phyloP scores from a whole-genome alignment of 2,329 filamentous ascomycete species.

The Paecilomyces fulvus region DNA sequence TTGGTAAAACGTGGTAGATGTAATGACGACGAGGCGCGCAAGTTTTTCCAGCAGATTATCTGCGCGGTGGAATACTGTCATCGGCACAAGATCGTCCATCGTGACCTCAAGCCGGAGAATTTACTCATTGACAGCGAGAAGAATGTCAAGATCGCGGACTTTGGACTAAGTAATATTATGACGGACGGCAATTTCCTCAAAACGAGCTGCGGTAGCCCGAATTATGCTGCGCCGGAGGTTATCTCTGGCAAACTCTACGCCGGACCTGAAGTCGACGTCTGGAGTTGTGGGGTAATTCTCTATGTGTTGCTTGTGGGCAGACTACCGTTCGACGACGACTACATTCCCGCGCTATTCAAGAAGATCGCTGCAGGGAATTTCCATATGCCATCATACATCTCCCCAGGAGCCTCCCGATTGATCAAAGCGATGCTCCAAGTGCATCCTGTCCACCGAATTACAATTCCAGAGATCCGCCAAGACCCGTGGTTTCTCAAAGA shows the following conservation, averaged over 20 bases:
- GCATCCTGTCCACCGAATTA: slow-evolving; percentile 88
- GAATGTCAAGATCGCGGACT: slow-evolving; percentile 99
- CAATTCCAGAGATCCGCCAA: slow-evolving; percentile 83
- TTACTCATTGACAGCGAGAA: slow-evolving; percentile 87
- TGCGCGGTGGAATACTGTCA: slow-evolving; percentile 99
- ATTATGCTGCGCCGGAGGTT: slow-evolving; percentile 95
- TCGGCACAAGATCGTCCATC: slow-evolving; percentile 96
- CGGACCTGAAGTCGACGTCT: slow-evolving; percentile 95
- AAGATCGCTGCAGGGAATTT: slow-evolving; percentile 96
- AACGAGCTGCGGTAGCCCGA: slow-evolving; percentile 95
- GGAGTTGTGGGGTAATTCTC: slow-evolving; percentile 56
- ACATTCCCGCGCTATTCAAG: slow-evolving; percentile 93
- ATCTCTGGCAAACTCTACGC: slow-evolving; percentile 97
- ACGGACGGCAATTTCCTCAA: slow-evolving; percentile 98
- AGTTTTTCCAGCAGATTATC: slow-evolving; percentile 98
- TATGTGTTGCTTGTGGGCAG: slow-evolving; percentile 58
- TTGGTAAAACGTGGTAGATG: slow-evolving; percentile 91
- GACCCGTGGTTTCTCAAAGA: slow-evolving; percentile 92
- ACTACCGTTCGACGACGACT: slow-evolving; percentile 94
- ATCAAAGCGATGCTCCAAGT: slow-evolving; percentile 94
- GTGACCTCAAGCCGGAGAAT: slow-evolving; percentile 96
- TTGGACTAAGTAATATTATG: slow-evolving; percentile 99
- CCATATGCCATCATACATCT: slow-evolving; percentile 84
- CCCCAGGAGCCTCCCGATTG: slow-evolving; percentile 61
- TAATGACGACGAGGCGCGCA: slow-evolving; percentile 82